A percentile compares a stretch with the other conserved stretches of the same genome.
phyloP scores from a whole-genome alignment of 257 asterid genomes.

The Solanum peruvianum region DNA sequence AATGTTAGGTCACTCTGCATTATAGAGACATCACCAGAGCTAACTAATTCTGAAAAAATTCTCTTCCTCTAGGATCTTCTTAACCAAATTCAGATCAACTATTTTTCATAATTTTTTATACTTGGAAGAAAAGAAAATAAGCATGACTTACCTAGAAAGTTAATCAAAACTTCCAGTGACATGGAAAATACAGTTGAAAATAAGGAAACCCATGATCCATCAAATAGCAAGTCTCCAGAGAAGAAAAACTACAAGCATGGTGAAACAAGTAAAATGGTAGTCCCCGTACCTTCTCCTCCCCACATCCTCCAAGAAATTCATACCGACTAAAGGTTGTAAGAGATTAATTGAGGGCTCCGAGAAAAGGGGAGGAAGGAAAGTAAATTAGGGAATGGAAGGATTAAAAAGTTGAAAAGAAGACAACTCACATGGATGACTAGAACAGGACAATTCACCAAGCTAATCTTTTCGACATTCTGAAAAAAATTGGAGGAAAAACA shows the following conservation, averaged over 20 bases:
- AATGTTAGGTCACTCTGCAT: not conserved
- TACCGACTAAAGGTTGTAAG: not conserved
- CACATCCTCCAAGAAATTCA: not conserved
- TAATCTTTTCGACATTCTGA: constrained; percentile 95
- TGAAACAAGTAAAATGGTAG: not conserved
- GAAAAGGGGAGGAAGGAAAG: not conserved
- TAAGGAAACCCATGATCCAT: not conserved
- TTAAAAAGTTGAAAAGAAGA: not conserved
- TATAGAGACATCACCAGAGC: not conserved
- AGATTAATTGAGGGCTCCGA: not conserved
- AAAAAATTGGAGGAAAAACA: constrained; percentile 6
- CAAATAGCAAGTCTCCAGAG: constrained; percentile 1
- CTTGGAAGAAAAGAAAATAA: not conserved
- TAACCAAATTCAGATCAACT: not conserved
- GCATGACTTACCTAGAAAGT: not conserved
- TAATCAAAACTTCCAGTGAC: not conserved
- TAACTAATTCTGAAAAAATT: not conserved
- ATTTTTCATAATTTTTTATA: not conserved
- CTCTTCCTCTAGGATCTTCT: not conserved
- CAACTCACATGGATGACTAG: constrained; percentile 96
- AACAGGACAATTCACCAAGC: constrained; percentile 69
- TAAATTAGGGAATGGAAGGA: not conserved
- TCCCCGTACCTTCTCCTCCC: not conserved
- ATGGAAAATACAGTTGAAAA: not conserved
- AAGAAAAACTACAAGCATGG: not conserved